A percentile compares a stretch with the other conserved stretches of the same genome.
These are phyloP conservation scores for Brassica napus DNA, from an alignment of 345 rosid species.

Conservation along the genomic window DNA sequence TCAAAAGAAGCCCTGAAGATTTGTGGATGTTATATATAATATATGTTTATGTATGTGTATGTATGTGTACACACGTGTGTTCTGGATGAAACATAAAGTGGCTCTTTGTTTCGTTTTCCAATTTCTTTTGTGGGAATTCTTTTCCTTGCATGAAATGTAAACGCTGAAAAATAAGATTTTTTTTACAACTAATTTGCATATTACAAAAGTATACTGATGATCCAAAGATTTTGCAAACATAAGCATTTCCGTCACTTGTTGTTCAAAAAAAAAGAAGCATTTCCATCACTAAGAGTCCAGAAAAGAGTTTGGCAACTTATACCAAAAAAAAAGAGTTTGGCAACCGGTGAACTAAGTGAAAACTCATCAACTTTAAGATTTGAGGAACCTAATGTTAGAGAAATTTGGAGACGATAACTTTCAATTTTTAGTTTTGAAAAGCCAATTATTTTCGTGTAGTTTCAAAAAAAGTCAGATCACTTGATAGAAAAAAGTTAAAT, in stretches of 20 bases:
- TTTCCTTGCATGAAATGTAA: constrained; percentile 31
- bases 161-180: constrained; percentile 4
- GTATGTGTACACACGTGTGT: constrained; percentile 19
- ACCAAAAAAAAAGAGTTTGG: neutral
- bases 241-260: neutral
- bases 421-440: too few relatives aligned
- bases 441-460: neutral
- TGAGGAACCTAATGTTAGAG: neutral
- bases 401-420: too few relatives aligned
- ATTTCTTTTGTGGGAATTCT: neutral
- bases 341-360: neutral
- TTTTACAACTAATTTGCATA: neutral
- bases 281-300: neutral
- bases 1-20: neutral
- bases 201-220: neutral
- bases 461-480: neutral
- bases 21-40: neutral
- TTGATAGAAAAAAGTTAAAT: neutral
- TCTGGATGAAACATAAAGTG: constrained; percentile 11
- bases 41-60: constrained; percentile 6
- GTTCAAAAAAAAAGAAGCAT: neutral
- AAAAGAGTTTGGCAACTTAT: neutral
- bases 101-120: constrained; percentile 1
- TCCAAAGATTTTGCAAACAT: neutral
- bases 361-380: neutral